Percentiles rank a stretch among this genome's conserved stretches.
phyloP scores from a whole-genome alignment of 2,329 filamentous ascomycete species.

The Orbilia javanica region DNA sequence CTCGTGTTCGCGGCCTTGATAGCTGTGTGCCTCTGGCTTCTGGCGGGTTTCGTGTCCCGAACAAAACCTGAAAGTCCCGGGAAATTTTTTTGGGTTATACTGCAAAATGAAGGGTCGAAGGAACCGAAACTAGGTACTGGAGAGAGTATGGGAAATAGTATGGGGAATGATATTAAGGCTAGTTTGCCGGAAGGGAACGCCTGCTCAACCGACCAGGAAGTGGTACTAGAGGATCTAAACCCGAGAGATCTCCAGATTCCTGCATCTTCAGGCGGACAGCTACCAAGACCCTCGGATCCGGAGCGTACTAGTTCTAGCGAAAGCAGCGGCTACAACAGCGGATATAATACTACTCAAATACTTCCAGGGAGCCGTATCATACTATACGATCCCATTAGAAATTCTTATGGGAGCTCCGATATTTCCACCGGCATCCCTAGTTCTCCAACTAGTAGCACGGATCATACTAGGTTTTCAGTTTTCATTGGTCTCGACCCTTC shows the following conservation, averaged over 20 bases:
- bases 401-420: neutral
- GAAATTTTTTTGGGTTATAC: neutral
- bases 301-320: no score
- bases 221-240: neutral
- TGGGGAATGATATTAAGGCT: neutral
- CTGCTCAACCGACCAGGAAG: neutral
- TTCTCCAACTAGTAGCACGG: neutral
- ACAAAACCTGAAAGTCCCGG: neutral
- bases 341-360: neutral
- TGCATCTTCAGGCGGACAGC: neutral
- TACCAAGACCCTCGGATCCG: neutral
- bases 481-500: neutral
- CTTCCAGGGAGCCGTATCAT: neutral
- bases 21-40: neutral
- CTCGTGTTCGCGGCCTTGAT: no score
- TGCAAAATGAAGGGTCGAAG: neutral
- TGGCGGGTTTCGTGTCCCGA: neutral
- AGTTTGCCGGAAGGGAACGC: neutral
- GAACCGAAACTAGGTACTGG: neutral
- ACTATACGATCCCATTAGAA: neutral
- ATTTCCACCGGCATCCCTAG: neutral
- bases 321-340: neutral
- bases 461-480: neutral
- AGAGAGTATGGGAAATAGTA: neutral
- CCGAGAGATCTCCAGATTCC: no score